Base-by-base conservation (phyloP, 768 basidiomycete species). In the Tylopilus vinaceipallidus region DNA sequence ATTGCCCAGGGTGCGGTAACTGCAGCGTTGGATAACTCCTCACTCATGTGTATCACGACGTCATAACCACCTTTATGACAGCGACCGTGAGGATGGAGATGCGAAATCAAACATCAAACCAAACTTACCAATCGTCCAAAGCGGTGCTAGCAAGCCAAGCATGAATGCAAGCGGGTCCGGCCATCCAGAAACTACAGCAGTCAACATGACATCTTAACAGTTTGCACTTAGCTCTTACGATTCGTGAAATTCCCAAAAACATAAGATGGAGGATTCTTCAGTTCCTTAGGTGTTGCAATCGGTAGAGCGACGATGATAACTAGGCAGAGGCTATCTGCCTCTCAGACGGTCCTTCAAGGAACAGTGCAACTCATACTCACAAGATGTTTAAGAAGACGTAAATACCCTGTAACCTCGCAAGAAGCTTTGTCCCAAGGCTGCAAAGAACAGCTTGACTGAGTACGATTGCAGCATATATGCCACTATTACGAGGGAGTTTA, bases 401-500 rank as follows among this genome's bases (percentile, higher is more conserved):
- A 10, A 75, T 65, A 12, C 73, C 79, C 60, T 90, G 88, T 14
- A 89, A 61, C 20, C 84, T 73, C 1, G 86, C 88, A n/a, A 91
- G 69, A 17, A 83, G 56, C 16, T 70, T 67, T 2, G 87, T 86
- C 14, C 79, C 84, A 12, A 88, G 69, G 56, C 82, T 83, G 54
- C 84, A 87, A 13, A 85, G 61, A 12, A 82, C 50, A 0, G 78
- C 86, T 62, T 89, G 84, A 2, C 75, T 70, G 16, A 84, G 34
- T 7, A 89, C 64, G 37, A 91, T 68, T 9, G 74, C 83, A 33
- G 68, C 72, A 55, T 81, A 90, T 4, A 88, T 75, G 6, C 79
- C 84, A 55, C 86, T 87, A 40, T n/a, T 7, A 20, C 3, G 34
- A 22, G 70, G 55, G n/a, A 71, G 66, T 33, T 78, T 67, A 52